Conservation (phyloP, 176 grass and related monocot genomes). For the Carex pumila region DNA sequence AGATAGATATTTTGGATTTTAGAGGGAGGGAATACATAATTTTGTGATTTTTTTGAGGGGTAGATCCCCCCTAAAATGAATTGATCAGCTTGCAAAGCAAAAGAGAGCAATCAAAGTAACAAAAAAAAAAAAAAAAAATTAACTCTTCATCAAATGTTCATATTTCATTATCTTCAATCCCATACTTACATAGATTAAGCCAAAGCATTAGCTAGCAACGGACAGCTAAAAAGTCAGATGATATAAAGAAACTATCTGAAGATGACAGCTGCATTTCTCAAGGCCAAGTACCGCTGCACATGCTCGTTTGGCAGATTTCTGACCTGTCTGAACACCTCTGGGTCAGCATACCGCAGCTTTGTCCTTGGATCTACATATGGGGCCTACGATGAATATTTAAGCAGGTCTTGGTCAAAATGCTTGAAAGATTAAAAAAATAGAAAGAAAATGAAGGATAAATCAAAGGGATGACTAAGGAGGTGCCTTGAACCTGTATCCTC, state of each 20-base stretch:
- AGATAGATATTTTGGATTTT: too few relatives aligned
- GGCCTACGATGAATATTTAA: conserved; percentile 39
- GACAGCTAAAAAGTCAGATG: not conserved
- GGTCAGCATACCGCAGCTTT: conserved; percentile 59
- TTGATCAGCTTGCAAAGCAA: not conserved
- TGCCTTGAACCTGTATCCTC: too few relatives aligned
- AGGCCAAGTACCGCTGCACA: conserved; percentile 64
- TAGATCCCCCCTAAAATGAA: not conserved
- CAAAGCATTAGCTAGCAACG: not conserved
- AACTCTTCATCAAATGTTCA: not conserved
- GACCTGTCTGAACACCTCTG: conserved; percentile 77
- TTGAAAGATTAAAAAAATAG: not conserved
- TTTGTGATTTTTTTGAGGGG: too few relatives aligned
- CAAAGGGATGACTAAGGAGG: not conserved
- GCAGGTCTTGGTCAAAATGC: not conserved
- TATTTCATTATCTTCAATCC: not conserved
- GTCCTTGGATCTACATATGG: conserved; percentile 87
- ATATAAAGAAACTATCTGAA: conserved; percentile 28
- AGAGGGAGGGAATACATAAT: too few relatives aligned
- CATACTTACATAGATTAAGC: not conserved
- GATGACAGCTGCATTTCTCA: conserved; percentile 69
- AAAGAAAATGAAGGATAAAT: not conserved
- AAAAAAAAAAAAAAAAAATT: not conserved
- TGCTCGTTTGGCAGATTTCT: conserved; percentile 72
- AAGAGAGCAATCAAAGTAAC: not conserved